Conservation (phyloP, 116 monocot genomes). For the Phalaenopsis hybrid region DNA sequence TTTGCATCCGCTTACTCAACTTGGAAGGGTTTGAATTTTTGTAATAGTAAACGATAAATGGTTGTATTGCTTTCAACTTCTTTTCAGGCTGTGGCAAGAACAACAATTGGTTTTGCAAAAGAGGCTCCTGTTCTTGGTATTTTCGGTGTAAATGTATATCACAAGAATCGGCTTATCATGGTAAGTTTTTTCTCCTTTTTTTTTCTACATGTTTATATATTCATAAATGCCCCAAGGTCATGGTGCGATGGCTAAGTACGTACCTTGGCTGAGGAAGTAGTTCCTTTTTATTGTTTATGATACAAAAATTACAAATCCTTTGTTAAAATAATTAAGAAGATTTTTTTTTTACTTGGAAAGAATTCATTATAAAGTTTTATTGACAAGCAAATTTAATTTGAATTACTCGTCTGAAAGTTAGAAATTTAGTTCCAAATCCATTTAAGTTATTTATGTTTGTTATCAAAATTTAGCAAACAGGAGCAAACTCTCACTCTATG, state of each 20-base stretch:
- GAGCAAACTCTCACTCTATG: background rate
- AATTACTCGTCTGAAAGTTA: background rate
- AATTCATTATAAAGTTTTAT: background rate
- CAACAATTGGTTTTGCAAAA: slow-evolving; percentile 73
- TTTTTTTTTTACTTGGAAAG: background rate
- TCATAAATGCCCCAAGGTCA: background rate
- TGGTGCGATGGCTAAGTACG: background rate
- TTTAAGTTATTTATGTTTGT: background rate
- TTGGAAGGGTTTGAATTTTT: background rate
- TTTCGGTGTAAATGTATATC: slow-evolving; percentile 87
- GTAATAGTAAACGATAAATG: too few species aligned
- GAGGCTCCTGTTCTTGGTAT: slow-evolving; percentile 82
- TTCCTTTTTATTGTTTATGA: background rate
- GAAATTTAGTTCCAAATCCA: background rate
- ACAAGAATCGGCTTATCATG: slow-evolving; percentile 87
- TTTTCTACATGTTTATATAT: background rate
- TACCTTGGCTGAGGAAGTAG: background rate
- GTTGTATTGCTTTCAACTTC: background rate
- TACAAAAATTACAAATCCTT: background rate
- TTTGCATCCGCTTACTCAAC: background rate
- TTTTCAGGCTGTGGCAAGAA: slow-evolving; percentile 41
- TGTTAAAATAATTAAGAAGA: background rate
- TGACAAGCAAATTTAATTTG: background rate
- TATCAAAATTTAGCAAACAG: background rate
- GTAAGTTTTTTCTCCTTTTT: slow-evolving; percentile 17